phyloP scores from a whole-genome alignment of 352 stramenopile genomes.

The Phytophthora palmivora region DNA sequence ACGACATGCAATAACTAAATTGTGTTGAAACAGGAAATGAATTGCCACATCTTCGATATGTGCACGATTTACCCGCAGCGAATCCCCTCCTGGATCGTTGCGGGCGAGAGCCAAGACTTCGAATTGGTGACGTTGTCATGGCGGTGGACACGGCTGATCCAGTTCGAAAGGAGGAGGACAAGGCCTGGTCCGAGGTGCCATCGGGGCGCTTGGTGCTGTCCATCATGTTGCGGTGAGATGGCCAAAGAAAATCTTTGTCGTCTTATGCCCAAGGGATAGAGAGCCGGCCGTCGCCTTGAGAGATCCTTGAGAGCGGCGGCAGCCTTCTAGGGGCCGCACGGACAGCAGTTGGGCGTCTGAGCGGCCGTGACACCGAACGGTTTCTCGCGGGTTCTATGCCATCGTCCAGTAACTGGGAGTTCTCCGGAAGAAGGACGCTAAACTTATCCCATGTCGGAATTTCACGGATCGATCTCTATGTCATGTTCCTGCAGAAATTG shows the following conservation, averaged over 20 bases:
- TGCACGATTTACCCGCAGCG: constrained; percentile 5
- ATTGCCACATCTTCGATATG: too few relatives aligned
- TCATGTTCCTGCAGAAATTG: constrained; percentile 61
- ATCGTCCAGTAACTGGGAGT: constrained; percentile 21
- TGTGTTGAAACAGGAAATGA: too few relatives aligned
- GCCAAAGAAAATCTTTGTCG: constrained; percentile 21
- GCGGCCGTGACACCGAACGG: constrained; percentile 24
- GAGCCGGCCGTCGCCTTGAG: constrained; percentile 17
- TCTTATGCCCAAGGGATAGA: constrained; percentile 18
- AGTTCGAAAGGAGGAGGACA: constrained; percentile 12
- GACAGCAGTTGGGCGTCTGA: constrained; percentile 37
- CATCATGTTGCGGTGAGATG: constrained; percentile 23
- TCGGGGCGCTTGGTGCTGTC: constrained; percentile 18
- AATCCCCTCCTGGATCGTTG: constrained; percentile 34
- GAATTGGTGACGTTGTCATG: constrained; percentile 15
- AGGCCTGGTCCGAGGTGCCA: constrained; percentile 5
- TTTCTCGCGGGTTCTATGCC: constrained; percentile 21
- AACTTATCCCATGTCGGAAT: constrained; percentile 29
- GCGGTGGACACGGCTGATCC: constrained; percentile 18
- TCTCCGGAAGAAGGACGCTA: constrained; percentile 25
- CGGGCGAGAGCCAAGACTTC: constrained; percentile 17
- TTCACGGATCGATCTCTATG: constrained; percentile 6
- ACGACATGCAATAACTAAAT: too few relatives aligned
- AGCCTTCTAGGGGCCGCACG: constrained; percentile 19
- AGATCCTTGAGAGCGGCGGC: constrained; percentile 34